Evolutionary conservation across 2,329 filamentous ascomycete genomes (phyloP).

Genomic region (Stagonosporopsis chrysanthemi): DNA sequence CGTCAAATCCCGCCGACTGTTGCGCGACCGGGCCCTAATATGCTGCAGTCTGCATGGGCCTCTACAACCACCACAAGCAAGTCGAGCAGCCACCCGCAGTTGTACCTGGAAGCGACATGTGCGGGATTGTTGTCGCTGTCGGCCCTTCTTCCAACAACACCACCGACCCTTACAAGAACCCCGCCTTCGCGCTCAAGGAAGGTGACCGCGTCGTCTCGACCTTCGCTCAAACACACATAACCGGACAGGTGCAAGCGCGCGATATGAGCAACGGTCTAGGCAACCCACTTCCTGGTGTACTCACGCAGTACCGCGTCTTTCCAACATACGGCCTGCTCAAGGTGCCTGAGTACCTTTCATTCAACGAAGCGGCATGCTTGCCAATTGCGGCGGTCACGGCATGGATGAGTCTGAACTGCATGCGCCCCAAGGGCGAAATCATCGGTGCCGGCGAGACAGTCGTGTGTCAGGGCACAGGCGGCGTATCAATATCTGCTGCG

Average conservation of each 20-base stretch:
- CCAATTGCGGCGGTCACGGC: conserved; percentile 70
- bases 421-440: conserved; percentile 62
- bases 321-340: conserved; percentile 63
- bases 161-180: conserved; percentile 55
- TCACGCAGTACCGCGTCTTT: conserved; percentile 68
- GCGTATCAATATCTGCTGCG: conserved; percentile 52
- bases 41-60: conserved; percentile 65
- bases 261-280: conserved; percentile 67
- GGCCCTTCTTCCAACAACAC: conserved; percentile 52
- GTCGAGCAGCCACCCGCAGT: conserved; percentile 54
- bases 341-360: conserved; percentile 63
- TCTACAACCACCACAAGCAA: conserved; percentile 71
- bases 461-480: conserved; percentile 55
- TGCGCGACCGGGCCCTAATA: neutral
- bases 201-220: conserved; percentile 73
- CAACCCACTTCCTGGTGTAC: conserved; percentile 64
- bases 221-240: conserved; percentile 65
- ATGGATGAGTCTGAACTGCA: conserved; percentile 70
- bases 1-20: neutral
- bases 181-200: conserved; percentile 37
- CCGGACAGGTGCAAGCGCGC: conserved; percentile 65
- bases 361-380: conserved; percentile 67
- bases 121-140: conserved; percentile 64
- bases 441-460: conserved; percentile 52
- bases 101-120: conserved; percentile 75